These are phyloP conservation scores for Xylaria sp. DNA, from an alignment of 2,329 filamentous ascomycete genomes.

Conservation along the genomic window DNA sequence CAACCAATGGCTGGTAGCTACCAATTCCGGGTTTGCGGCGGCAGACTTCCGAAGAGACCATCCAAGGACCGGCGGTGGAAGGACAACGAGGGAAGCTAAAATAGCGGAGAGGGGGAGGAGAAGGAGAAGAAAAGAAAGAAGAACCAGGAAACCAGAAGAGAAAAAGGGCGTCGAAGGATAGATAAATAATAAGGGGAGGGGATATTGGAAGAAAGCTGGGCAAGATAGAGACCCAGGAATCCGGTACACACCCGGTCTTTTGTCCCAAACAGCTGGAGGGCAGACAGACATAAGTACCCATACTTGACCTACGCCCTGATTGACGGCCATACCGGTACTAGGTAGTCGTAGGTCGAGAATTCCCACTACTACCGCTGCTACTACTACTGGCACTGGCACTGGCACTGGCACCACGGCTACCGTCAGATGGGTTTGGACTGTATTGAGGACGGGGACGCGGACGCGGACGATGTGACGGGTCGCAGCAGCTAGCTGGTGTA, in stretches of 20 bases:
- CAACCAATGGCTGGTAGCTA: slow-evolving; percentile 14
- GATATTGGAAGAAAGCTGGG: slow-evolving; percentile 16
- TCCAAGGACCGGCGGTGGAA: slow-evolving; percentile 11
- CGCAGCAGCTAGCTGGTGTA: not conserved
- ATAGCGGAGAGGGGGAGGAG: slow-evolving; percentile 2
- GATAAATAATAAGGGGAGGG: slow-evolving; percentile 20
- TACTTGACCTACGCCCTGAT: slow-evolving; percentile 19
- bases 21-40: slow-evolving; percentile 30
- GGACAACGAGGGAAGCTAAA: slow-evolving; percentile 10
- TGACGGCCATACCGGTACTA: slow-evolving; percentile 7
- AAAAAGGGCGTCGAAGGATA: slow-evolving; percentile 25
- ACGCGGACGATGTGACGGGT: not conserved
- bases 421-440: not conserved
- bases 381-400: not conserved
- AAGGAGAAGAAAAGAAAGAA: not conserved
- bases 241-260: slow-evolving; percentile 39
- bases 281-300: slow-evolving; percentile 20
- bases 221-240: slow-evolving; percentile 38
- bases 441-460: no score
- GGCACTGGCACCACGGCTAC: no score
- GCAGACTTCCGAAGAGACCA: slow-evolving; percentile 27
- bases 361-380: slow-evolving; percentile 1
- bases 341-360: not conserved
- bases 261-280: slow-evolving; percentile 36
- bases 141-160: not conserved